A percentile compares a stretch with the other conserved stretches of the same genome.
Evolutionary conservation across 1,139 yeast genomes (phyloP).

Genomic region (Sugiyamaella grinbergsii): DNA sequence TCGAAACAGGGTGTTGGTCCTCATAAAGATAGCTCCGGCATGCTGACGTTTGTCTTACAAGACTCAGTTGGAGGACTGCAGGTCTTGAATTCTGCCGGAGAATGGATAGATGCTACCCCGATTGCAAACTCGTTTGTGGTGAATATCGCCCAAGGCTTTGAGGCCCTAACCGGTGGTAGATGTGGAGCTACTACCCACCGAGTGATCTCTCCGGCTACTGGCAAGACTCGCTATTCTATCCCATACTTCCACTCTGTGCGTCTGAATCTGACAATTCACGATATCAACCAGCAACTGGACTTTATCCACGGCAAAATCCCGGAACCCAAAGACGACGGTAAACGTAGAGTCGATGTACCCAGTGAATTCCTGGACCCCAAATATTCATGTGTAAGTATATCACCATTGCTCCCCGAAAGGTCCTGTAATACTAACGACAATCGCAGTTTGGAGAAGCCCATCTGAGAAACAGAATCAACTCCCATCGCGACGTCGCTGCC

Average conservation of each 20-base stretch:
- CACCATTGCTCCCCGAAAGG: neutral
- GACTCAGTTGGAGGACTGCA: slow-evolving; percentile 58
- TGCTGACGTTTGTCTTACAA: slow-evolving; percentile 62
- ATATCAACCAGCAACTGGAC: slow-evolving; percentile 36
- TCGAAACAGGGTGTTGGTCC: slow-evolving; percentile 68
- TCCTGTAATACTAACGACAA: slow-evolving; percentile 18
- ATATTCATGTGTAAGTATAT: slow-evolving; percentile 33
- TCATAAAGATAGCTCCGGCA: slow-evolving; percentile 65
- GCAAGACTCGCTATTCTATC: slow-evolving; percentile 44
- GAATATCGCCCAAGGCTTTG: slow-evolving; percentile 46
- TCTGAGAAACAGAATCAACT: slow-evolving; percentile 62
- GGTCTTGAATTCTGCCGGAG: slow-evolving; percentile 62
- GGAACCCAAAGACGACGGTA: slow-evolving; percentile 35
- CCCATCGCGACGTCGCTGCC: slow-evolving; percentile 68
- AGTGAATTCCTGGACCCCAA: slow-evolving; percentile 41
- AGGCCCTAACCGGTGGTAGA: slow-evolving; percentile 45
- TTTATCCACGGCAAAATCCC: slow-evolving; percentile 38
- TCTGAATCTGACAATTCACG: slow-evolving; percentile 38
- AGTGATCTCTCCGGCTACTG: slow-evolving; percentile 57
- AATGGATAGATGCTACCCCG: slow-evolving; percentile 57
- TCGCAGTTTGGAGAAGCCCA: slow-evolving; percentile 57
- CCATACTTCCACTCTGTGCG: slow-evolving; percentile 45
- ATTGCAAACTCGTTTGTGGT: slow-evolving; percentile 41
- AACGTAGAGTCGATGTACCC: slow-evolving; percentile 41
- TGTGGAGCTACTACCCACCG: slow-evolving; percentile 65